Percentiles rank a stretch among this genome's conserved stretches.
Conservation (phyloP, 192 early-diverging fungal species). For the Gamsiella multidivaricata region DNA sequence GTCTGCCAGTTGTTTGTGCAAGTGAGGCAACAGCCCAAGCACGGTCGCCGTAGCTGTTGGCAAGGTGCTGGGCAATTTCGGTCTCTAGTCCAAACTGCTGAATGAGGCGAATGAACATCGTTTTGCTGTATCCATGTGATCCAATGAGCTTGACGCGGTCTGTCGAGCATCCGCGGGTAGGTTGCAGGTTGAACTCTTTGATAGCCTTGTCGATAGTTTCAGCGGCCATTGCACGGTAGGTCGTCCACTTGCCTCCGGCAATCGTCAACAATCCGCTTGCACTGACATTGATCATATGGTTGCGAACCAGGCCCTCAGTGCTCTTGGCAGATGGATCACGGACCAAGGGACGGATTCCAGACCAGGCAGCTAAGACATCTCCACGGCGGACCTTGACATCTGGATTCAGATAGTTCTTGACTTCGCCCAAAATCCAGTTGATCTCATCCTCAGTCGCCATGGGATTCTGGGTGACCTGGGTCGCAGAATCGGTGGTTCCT, state of each 20-base stretch:
- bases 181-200: conserved; percentile 75
- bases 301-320: conserved; percentile 93
- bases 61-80: conserved; percentile 89
- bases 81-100: conserved; percentile 96
- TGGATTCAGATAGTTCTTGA: conserved; percentile 88
- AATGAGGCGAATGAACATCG: conserved; percentile 95
- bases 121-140: conserved; percentile 86
- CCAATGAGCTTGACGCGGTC: conserved; percentile 84
- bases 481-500: conserved; percentile 95
- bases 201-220: conserved; percentile 94
- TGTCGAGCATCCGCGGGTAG: conserved; percentile 78
- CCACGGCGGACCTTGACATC: conserved; percentile 97
- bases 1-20: conserved; percentile 74
- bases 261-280: conserved; percentile 88
- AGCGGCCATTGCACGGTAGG: conserved; percentile 96
- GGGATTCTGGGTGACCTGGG: conserved; percentile 84
- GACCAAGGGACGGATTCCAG: conserved; percentile 95
- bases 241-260: conserved; percentile 99
- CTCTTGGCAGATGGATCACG: conserved; percentile 94
- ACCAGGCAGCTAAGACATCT: conserved; percentile 98
- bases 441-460: conserved; percentile 94
- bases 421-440: conserved; percentile 94
- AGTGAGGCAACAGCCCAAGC: conserved; percentile 93
- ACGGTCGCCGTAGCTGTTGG: conserved; percentile 93
- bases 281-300: conserved; percentile 95